A percentile compares a stretch with the other conserved stretches of the same genome.
Conservation (phyloP, 1,284 basidiomycete species). For the Peniophora sp. region DNA sequence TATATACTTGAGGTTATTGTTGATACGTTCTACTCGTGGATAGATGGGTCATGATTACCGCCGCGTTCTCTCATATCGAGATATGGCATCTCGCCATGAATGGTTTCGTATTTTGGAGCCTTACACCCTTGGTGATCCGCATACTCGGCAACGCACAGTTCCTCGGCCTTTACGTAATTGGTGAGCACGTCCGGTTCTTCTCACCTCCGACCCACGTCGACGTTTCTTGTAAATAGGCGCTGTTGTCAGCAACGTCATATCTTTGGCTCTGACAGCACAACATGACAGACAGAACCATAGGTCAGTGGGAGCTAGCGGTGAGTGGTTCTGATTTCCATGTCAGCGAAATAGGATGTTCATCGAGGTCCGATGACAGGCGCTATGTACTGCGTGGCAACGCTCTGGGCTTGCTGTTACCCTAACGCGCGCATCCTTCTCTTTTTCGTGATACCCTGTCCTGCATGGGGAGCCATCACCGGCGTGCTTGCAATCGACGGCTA, state of each 20-base stretch:
- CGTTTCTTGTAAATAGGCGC: conserved; percentile 37
- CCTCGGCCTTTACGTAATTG: conserved; percentile 70
- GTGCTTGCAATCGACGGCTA: conserved; percentile 71
- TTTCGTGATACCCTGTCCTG: conserved; percentile 77
- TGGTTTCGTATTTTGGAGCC: conserved; percentile 72
- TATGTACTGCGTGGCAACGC: conserved; percentile 66
- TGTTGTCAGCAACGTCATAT: conserved; percentile 44
- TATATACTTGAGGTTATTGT: conserved; percentile 4
- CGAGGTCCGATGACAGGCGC: conserved; percentile 50
- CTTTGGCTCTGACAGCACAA: background rate
- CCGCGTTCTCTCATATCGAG: conserved; percentile 66
- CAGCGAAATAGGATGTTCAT: too few species aligned
- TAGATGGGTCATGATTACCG: conserved; percentile 79
- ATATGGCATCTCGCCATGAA: conserved; percentile 70
- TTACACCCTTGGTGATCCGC: conserved; percentile 64
- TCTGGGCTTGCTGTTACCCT: conserved; percentile 68
- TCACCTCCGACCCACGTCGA: conserved; percentile 2
- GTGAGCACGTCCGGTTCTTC: conserved; percentile 27
- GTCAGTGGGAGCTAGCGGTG: conserved; percentile 72
- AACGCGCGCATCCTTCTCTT: conserved; percentile 69
- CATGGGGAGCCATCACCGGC: conserved; percentile 72
- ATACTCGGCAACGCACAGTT: conserved; percentile 68
- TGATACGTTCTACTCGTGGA: conserved; percentile 5
- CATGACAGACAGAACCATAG: background rate
- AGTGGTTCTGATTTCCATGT: conserved; percentile 14